phyloP scores from a whole-genome alignment of 352 stramenopile species.

The Phytophthora idaei region DNA sequence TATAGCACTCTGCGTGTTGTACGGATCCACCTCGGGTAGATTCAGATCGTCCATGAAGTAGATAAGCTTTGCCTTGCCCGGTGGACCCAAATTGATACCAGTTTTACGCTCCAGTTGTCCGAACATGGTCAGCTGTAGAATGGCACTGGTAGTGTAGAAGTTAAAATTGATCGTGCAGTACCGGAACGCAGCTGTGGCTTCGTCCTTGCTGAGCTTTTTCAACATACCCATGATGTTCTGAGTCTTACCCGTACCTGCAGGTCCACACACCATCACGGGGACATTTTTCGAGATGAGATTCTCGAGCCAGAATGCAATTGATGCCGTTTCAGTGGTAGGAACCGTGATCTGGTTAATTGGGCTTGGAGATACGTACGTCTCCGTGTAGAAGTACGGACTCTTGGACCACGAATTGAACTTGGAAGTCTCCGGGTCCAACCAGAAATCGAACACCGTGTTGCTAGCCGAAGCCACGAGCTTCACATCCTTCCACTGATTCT shows the following conservation, averaged over 20 bases:
- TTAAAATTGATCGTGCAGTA: conserved; percentile 97
- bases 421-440: conserved; percentile 91
- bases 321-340: conserved; percentile 95
- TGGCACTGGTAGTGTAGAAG: conserved; percentile 96
- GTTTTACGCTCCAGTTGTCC: conserved; percentile 95
- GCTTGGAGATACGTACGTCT: conserved; percentile 84
- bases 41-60: conserved; percentile 99
- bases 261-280: conserved; percentile 95
- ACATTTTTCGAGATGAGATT: conserved; percentile 91
- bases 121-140: conserved; percentile 94
- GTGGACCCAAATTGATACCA: conserved; percentile 92
- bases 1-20: conserved; percentile 96
- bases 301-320: conserved; percentile 96
- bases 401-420: conserved; percentile 96
- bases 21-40: conserved; percentile 94
- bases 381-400: conserved; percentile 94
- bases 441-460: conserved; percentile 98
- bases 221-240: conserved; percentile 95
- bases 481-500: conserved; percentile 95
- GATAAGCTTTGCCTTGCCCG: conserved; percentile 92
- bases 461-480: conserved; percentile 93
- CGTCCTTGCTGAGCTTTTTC: conserved; percentile 91
- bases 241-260: conserved; percentile 95
- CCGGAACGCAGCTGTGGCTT: conserved; percentile 79
- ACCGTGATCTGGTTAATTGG: conserved; percentile 92